Evolutionary conservation across 2,329 filamentous ascomycete genomes (phyloP), one percentile per base, ranked within the genome.

Genomic region (Neocucurbitaria cava): DNA sequence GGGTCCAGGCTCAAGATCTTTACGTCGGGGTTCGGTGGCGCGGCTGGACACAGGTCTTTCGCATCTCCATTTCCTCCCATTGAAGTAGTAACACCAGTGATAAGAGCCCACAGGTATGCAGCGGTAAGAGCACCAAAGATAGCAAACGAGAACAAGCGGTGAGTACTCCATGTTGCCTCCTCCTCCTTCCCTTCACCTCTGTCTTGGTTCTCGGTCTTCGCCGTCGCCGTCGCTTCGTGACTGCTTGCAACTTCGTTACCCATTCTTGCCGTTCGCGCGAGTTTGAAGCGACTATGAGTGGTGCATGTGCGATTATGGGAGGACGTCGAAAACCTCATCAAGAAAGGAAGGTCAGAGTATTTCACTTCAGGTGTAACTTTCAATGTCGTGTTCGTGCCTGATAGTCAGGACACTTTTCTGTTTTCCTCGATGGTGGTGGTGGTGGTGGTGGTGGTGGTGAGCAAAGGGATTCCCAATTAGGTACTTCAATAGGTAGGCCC

Each of bases 1-100:
- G 46, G 46, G 33, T 48, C 46, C 17, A 48, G n/a, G 18, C 23
- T 31, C 10, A 48, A 20, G 20, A 48, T 48, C 26, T 41, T 48
- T 11, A 48, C 46, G 3, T 38, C 17, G 11, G 46, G 36, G 9
- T n/a, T 40, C 4, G 46, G 46, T n/a, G 28, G 24, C 36, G 15
- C 20, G 20, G 46, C 46, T 2, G 9, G 23, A 23, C 46, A 48
- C 7, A n/a, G n/a, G n/a, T n/a, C n/a, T n/a, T n/a, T n/a, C n/a
- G 24, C 9, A 5, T 13, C 39, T 20, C 18, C 39, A 23, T 9
- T 11, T 23, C 5, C 9, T 17, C n/a, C 18, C n/a, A 18, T n/a
- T n/a, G n/a, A n/a, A n/a, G n/a, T n/a, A n/a, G n/a, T n/a, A n/a
- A n/a, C n/a, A n/a, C n/a, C n/a, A n/a, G n/a, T n/a, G n/a, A n/a